Conservation (phyloP, 1,139 yeast genomes). For the Groenewaldozyma sp. region DNA sequence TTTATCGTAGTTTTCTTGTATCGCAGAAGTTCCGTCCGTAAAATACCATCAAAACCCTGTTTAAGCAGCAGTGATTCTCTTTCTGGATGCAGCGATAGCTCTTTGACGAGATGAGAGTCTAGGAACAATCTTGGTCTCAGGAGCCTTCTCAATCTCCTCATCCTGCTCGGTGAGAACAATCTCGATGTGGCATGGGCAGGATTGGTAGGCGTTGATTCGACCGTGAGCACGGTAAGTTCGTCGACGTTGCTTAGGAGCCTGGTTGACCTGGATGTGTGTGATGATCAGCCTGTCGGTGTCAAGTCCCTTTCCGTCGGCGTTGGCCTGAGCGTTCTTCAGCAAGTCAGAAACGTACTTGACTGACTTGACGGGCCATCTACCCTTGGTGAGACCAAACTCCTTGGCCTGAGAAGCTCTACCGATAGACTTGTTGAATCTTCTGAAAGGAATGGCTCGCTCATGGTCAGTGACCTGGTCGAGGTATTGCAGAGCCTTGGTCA, state of each 20-base stretch:
- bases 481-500: constrained; percentile 92
- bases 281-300: constrained; percentile 88
- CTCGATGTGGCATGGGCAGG: constrained; percentile 98
- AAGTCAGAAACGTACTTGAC: constrained; percentile 93
- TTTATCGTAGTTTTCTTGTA: constrained; percentile 6
- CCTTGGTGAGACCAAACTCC: constrained; percentile 99
- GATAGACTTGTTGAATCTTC: constrained; percentile 92
- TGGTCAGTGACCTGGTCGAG: constrained; percentile 94
- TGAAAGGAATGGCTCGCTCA: constrained; percentile 99
- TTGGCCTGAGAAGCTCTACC: constrained; percentile 99
- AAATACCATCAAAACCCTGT: not conserved
- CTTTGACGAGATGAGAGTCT: constrained; percentile 85
- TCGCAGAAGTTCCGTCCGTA: constrained; percentile 3
- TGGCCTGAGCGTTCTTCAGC: constrained; percentile 95
- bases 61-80: constrained; percentile 21
- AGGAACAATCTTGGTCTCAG: constrained; percentile 57
- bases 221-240: constrained; percentile 99
- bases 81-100: constrained; percentile 85
- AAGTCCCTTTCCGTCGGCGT: constrained; percentile 99
- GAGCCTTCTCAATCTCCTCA: constrained; percentile 90
- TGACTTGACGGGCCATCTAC: constrained; percentile 99
- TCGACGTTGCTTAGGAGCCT: constrained; percentile 99
- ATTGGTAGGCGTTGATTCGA: constrained; percentile 98
- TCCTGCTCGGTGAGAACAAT: constrained; percentile 91
- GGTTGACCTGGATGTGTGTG: constrained; percentile 99